phyloP scores from a whole-genome alignment of 208 protist genomes.

The Trypanosoma lewisi region DNA sequence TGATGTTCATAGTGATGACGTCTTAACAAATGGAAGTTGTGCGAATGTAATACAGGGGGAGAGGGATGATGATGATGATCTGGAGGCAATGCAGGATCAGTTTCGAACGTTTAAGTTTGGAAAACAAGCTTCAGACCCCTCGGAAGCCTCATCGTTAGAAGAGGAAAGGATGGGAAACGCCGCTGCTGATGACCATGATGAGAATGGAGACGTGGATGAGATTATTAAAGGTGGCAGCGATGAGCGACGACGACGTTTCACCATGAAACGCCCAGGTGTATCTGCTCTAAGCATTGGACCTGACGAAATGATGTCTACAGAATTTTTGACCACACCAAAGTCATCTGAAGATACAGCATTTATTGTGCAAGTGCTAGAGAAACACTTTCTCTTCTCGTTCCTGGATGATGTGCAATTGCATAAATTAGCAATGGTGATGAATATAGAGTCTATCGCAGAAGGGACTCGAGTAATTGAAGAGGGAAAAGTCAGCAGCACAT shows the following conservation, averaged over 20 bases:
- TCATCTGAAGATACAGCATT: conserved; percentile 50
- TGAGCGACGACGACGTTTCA: conserved; percentile 32
- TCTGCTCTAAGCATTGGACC: conserved; percentile 42
- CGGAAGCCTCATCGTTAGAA: neutral
- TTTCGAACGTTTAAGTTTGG: conserved; percentile 9
- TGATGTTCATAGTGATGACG: neutral
- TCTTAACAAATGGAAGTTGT: neutral
- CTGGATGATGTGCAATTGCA: conserved; percentile 61
- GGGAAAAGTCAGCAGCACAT: conserved; percentile 41
- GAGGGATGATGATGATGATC: neutral
- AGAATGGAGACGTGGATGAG: conserved; percentile 21
- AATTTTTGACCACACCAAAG: conserved; percentile 54
- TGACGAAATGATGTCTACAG: conserved; percentile 42
- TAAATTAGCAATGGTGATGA: conserved; percentile 64
- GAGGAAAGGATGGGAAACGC: neutral
- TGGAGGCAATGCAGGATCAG: neutral
- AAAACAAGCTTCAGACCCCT: neutral
- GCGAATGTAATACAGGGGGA: too few species aligned
- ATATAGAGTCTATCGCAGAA: conserved; percentile 33
- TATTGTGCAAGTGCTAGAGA: conserved; percentile 49
- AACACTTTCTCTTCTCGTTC: conserved; percentile 73
- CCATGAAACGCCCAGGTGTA: conserved; percentile 50
- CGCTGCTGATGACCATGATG: neutral
- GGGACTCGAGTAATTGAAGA: conserved; percentile 31
- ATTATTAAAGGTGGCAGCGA: conserved; percentile 50